phyloP scores from a whole-genome alignment of 1,284 basidiomycete species.

The Ceratobasidium sp. region DNA sequence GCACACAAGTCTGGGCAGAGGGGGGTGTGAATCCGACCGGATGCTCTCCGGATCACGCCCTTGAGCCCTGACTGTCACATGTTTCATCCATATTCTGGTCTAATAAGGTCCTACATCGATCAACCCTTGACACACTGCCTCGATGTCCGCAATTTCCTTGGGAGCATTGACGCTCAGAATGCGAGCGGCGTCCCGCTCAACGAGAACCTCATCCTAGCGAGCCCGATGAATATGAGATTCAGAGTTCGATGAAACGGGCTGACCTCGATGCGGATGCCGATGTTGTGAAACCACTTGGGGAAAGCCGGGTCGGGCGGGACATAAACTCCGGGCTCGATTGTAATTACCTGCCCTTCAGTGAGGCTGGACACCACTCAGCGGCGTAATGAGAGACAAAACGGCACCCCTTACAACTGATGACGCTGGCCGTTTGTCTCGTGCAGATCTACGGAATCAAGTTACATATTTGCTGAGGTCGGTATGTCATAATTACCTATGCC shows the following conservation, averaged over 20 bases:
- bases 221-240: constrained; percentile 8
- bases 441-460: constrained; percentile 65
- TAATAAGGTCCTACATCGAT: constrained; percentile 73
- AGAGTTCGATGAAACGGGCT: constrained; percentile 44
- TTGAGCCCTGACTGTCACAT: constrained; percentile 23
- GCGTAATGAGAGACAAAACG: constrained; percentile 51
- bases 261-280: constrained; percentile 90
- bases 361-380: constrained; percentile 58
- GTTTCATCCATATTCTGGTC: constrained; percentile 10
- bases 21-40: constrained; percentile 30
- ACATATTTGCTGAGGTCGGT: constrained; percentile 29
- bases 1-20: constrained; percentile 40
- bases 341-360: constrained; percentile 86
- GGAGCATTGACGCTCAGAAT: constrained; percentile 84
- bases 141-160: constrained; percentile 90
- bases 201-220: constrained; percentile 81
- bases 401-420: constrained; percentile 42
- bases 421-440: constrained; percentile 69
- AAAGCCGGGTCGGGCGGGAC: constrained; percentile 81
- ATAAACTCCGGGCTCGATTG: constrained; percentile 86
- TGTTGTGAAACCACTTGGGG: constrained; percentile 86
- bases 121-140: constrained; percentile 84
- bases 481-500: constrained; percentile 71
- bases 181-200: constrained; percentile 60
- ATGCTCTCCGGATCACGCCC: constrained; percentile 30